These are phyloP conservation scores for Withania somnifera DNA, from an alignment of 305 asterid species.

Conservation along the genomic window DNA sequence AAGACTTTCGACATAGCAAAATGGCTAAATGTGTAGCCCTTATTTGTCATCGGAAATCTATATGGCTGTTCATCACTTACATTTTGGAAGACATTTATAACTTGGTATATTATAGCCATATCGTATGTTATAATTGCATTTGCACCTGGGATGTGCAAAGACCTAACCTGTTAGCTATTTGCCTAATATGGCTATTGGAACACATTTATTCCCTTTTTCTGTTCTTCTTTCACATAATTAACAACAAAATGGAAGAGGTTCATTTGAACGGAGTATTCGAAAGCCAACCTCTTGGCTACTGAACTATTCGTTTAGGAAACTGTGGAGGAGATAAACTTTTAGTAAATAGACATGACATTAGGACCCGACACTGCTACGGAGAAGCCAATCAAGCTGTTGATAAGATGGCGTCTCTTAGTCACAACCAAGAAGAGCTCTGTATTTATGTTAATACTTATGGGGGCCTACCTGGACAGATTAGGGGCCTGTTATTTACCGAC, in stretches of 20 bases:
- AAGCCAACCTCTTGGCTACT: not conserved
- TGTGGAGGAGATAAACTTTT: not conserved
- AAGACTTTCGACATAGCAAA: not conserved
- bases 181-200: not conserved
- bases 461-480: not conserved
- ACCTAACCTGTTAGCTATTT: constrained; percentile 34
- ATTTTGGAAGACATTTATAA: not conserved
- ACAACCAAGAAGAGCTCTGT: not conserved
- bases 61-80: not conserved
- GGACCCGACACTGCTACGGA: not conserved
- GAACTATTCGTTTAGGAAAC: not conserved
- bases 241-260: not conserved
- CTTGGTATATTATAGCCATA: not conserved
- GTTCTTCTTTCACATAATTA: not conserved
- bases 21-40: not conserved
- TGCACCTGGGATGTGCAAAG: not conserved
- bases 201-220: not conserved
- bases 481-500: not conserved
- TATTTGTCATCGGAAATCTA: not conserved
- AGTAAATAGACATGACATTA: not conserved
- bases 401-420: not conserved
- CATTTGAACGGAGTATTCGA: not conserved
- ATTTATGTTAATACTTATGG: not conserved
- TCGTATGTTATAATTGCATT: not conserved
- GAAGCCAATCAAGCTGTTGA: not conserved